Conservation (phyloP, 345 rosid species). For the Physaria fendleri region DNA sequence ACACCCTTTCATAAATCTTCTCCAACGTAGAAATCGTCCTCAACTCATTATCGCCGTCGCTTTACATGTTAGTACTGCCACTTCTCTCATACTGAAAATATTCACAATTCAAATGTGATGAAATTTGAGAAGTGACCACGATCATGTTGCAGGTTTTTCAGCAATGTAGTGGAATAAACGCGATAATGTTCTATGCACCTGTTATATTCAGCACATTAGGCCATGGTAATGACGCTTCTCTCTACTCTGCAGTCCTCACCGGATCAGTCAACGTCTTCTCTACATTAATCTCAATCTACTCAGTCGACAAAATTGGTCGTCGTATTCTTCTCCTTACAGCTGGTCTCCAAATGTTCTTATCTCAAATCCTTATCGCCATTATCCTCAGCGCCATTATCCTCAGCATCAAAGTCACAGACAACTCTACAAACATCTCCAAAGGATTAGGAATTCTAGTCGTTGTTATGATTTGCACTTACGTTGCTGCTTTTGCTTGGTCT, state of each 20-base stretch:
- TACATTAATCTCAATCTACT: conserved; percentile 74
- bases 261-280: conserved; percentile 91
- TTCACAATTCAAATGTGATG: no score
- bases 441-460: conserved; percentile 58
- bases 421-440: conserved; percentile 40
- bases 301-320: conserved; percentile 82
- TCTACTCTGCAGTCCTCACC: conserved; percentile 85
- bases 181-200: conserved; percentile 96
- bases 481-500: conserved; percentile 91
- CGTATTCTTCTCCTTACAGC: conserved; percentile 77
- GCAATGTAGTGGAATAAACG: conserved; percentile 88
- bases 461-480: conserved; percentile 71
- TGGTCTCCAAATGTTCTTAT: conserved; percentile 84
- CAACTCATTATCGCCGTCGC: conserved; percentile 73
- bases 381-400: conserved; percentile 71
- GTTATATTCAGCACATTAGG: conserved; percentile 80
- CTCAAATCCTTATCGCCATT: conserved; percentile 67
- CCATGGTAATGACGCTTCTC: conserved; percentile 69
- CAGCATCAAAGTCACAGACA: conserved; percentile 68
- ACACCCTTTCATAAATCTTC: conserved; percentile 84
- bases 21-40: conserved; percentile 66
- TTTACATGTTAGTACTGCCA: conserved; percentile 47
- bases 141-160: conserved; percentile 90
- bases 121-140: no score
- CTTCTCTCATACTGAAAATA: no score